Evolutionary conservation across 2,329 filamentous ascomycete genomes (phyloP).

Genomic region (Colletotrichum noveboracense): DNA sequence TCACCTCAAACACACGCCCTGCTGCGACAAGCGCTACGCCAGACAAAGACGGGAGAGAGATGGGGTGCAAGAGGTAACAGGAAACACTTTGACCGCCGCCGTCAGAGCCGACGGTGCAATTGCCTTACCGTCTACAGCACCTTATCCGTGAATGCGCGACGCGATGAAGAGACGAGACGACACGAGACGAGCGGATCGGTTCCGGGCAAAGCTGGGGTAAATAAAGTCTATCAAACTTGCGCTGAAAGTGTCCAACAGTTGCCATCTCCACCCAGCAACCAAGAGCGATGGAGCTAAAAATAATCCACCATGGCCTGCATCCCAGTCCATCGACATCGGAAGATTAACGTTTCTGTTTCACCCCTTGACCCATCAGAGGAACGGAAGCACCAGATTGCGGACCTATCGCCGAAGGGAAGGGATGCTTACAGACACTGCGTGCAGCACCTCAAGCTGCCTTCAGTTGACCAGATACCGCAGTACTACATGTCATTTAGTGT

Average conservation of each 20-base stretch:
- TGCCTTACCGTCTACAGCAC: neutral
- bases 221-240: neutral
- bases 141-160: neutral
- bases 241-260: neutral
- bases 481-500: neutral
- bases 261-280: neutral
- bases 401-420: neutral
- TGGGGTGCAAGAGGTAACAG: neutral
- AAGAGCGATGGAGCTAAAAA: slow-evolving; percentile 15
- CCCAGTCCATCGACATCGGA: slow-evolving; percentile 21
- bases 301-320: slow-evolving; percentile 17
- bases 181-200: slow-evolving; percentile 17
- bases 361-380: slow-evolving; percentile 16
- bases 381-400: slow-evolving; percentile 6
- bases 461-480: neutral
- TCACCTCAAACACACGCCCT: slow-evolving; percentile 6
- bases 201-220: slow-evolving; percentile 19
- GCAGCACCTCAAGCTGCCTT: neutral
- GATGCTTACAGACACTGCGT: neutral
- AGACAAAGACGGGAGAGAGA: neutral
- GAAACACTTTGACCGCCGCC: neutral
- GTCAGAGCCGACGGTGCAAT: slow-evolving; percentile 15
- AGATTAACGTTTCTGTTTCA: slow-evolving; percentile 23
- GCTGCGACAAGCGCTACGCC: slow-evolving; percentile 20
- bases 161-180: slow-evolving; percentile 5